Evolutionary conservation across 2,329 filamentous ascomycete species (phyloP), one percentile per base, ranked within the genome.

Genomic region (Fusarium devonianum): DNA sequence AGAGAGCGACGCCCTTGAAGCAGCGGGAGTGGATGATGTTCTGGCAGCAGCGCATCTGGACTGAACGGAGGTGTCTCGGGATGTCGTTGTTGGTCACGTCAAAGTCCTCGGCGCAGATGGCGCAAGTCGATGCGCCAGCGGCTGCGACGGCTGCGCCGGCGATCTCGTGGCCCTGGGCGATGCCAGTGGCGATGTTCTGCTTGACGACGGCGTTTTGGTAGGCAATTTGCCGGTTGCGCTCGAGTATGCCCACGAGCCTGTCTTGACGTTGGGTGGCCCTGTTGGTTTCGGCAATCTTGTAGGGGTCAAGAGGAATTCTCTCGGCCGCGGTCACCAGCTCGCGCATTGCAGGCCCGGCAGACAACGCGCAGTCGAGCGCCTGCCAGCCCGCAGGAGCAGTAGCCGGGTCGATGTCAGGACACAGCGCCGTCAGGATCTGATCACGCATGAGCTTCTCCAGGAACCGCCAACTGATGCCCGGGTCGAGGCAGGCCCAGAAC

Each of bases 1-100:
- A n/a, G 4, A 14, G 9, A 13, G 32, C 26, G 11, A 32, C 10
- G 8, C 47, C 51, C 12, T 53, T 60, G 37, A 53, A 45, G 23
- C 54, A 60, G 23, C 54, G 34, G 22, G 30, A 26, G 14, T 60
- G 56, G 7, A 58, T 22, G 7, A 43, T 26, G 12, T 60, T 34
- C 4, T 9, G 6, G 22, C 56, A 60, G 19, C 56, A 60, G 8
- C 25, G 44, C 34, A 43, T 50, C 17, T n/a, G 13, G 11, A 26
- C 6, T 14, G 29, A 10, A 7, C 36, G 33, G n/a, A 58, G 36
- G 18, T 52, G 40, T 9, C 3, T 10, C 2, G 53, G 56, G 17
- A 40, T 13, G 4, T 29, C 10, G 8, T 17, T 7, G 16, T 22
- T 28, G 11, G 21, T 7, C 13, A 19, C 10, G 30, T 52, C 22